Percentiles rank a stretch among this genome's conserved stretches.
Evolutionary conservation across 2,329 filamentous ascomycete species (phyloP).

Genomic region (Nemania serpens): DNA sequence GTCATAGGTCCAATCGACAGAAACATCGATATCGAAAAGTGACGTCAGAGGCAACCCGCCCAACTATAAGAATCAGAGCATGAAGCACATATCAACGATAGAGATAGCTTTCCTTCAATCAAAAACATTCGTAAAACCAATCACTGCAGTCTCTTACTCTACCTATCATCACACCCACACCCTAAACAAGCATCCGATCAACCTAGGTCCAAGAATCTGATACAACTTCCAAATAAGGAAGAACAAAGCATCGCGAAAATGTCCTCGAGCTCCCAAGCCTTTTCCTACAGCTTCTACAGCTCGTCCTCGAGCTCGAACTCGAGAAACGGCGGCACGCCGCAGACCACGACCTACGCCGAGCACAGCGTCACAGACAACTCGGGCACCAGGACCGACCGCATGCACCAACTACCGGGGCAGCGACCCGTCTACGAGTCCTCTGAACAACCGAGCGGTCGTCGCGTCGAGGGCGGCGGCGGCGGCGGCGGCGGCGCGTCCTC

Average conservation of each 20-base stretch:
- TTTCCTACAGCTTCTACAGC: slow-evolving; percentile 28
- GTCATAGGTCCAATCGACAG: slow-evolving; percentile 6
- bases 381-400: slow-evolving; percentile 24
- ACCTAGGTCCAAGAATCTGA: too few relatives aligned
- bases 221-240: too few relatives aligned
- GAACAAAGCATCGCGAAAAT: slow-evolving; percentile 4
- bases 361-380: slow-evolving; percentile 23
- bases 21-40: background rate
- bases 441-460: slow-evolving; percentile 1
- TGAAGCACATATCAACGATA: too few relatives aligned
- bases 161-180: background rate
- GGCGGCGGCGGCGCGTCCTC: background rate
- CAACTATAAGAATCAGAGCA: too few relatives aligned
- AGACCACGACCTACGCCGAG: slow-evolving; percentile 23
- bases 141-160: background rate
- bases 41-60: slow-evolving; percentile 19
- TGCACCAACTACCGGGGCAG: slow-evolving; percentile 26
- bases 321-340: slow-evolving; percentile 19
- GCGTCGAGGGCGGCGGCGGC: background rate
- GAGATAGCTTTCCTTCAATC: too few relatives aligned
- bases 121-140: background rate
- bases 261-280: slow-evolving; percentile 18
- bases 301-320: slow-evolving; percentile 21
- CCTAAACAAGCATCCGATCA: background rate
- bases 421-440: slow-evolving; percentile 25